phyloP scores from a whole-genome alignment of 2,329 filamentous ascomycete genomes.

The Colletotrichum tropicicola region DNA sequence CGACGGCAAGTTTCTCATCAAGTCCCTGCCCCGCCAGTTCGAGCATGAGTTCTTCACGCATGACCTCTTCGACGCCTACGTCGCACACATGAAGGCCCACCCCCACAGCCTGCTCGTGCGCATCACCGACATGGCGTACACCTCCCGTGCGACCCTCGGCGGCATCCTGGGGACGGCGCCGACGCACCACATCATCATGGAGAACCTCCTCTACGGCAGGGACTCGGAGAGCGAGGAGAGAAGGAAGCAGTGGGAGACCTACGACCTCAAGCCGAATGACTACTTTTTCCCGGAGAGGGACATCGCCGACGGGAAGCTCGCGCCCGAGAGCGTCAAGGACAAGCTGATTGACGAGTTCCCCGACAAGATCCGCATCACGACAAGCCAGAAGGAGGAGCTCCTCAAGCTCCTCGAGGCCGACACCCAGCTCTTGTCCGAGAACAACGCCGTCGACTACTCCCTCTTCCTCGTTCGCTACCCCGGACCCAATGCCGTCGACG shows the following conservation, averaged over 20 bases:
- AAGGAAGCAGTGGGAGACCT: slow-evolving; percentile 69
- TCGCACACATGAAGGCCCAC: slow-evolving; percentile 68
- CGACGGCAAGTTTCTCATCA: slow-evolving; percentile 75
- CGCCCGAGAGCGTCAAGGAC: slow-evolving; percentile 71
- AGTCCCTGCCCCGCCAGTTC: slow-evolving; percentile 74
- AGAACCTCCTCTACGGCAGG: slow-evolving; percentile 75
- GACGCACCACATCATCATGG: slow-evolving; percentile 81
- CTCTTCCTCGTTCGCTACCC: slow-evolving; percentile 71
- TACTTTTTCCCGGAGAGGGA: slow-evolving; percentile 83
- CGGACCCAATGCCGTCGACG: slow-evolving; percentile 22
- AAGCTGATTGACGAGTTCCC: slow-evolving; percentile 74
- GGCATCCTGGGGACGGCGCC: slow-evolving; percentile 68
- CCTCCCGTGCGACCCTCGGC: slow-evolving; percentile 65
- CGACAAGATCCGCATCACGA: slow-evolving; percentile 68
- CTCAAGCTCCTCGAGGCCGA: slow-evolving; percentile 65
- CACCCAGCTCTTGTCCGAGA: slow-evolving; percentile 67
- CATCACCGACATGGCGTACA: slow-evolving; percentile 75
- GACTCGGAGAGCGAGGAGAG: slow-evolving; percentile 48
- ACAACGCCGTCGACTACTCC: slow-evolving; percentile 79
- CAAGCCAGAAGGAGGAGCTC: slow-evolving; percentile 64
- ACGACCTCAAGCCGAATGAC: slow-evolving; percentile 77
- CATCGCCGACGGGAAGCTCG: slow-evolving; percentile 69
- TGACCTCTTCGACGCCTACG: slow-evolving; percentile 72
- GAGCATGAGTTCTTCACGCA: slow-evolving; percentile 76
- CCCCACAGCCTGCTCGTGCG: slow-evolving; percentile 72